These are phyloP conservation scores for bread wheat (Triticum aestivum) DNA, from an alignment of 176 grass and related monocot species.

Conservation along the genomic window DNA sequence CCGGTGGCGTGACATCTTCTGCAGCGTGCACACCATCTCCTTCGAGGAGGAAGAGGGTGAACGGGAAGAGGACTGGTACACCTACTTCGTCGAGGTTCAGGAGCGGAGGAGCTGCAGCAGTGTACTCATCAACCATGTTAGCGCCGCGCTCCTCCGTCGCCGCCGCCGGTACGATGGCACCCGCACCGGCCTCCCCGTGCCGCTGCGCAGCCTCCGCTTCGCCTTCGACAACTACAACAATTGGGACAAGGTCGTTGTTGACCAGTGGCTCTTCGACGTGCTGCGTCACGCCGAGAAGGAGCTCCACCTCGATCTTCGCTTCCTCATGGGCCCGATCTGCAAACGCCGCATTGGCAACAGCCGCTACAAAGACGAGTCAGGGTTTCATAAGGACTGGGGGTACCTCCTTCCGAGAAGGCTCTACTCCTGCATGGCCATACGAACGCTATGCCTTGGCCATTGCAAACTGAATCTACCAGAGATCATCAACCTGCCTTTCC, in stretches of 20 bases:
- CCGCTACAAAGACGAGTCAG: neutral
- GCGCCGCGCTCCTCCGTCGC: neutral
- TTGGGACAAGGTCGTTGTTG: neutral
- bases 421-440: neutral
- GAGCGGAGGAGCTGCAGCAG: neutral
- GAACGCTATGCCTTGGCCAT: neutral
- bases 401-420: neutral
- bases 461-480: neutral
- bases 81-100: neutral
- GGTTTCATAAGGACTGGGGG: neutral
- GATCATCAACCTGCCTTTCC: neutral
- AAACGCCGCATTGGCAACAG: neutral
- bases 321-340: neutral
- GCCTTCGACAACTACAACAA: neutral
- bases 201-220: neutral
- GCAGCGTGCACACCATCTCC: neutral
- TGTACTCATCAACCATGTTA: neutral
- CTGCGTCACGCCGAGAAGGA: neutral
- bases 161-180: neutral
- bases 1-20: neutral
- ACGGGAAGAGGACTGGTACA: neutral
- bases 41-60: neutral
- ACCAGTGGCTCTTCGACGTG: neutral
- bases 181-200: neutral
- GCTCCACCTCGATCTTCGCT: conserved; percentile 15